phyloP scores from a whole-genome alignment of 2,329 filamentous ascomycete species.

The Graphilbum ipis-grandicollis region DNA sequence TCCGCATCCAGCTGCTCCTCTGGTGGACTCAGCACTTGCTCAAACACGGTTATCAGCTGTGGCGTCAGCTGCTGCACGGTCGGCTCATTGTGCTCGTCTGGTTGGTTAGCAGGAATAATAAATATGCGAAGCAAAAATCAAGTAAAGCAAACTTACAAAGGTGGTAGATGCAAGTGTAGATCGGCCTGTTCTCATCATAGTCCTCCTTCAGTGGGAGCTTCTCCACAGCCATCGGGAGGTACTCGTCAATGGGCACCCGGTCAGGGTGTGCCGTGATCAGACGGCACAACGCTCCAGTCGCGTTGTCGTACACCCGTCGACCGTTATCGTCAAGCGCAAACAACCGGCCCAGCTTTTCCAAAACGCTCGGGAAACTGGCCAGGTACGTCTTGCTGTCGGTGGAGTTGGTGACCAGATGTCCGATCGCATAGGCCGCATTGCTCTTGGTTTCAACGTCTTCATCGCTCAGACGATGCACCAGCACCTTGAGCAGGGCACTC shows the following conservation, averaged over 20 bases:
- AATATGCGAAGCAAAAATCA: background rate
- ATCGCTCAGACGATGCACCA: slow-evolving; percentile 75
- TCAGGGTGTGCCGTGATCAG: slow-evolving; percentile 88
- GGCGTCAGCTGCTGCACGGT: slow-evolving; percentile 54
- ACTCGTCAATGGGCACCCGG: slow-evolving; percentile 60
- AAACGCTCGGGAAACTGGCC: slow-evolving; percentile 58
- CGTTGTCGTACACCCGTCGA: slow-evolving; percentile 70
- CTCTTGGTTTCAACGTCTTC: slow-evolving; percentile 86
- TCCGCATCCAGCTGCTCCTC: slow-evolving; percentile 60
- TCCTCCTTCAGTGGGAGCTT: slow-evolving; percentile 82
- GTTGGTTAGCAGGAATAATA: background rate
- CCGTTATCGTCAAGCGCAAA: slow-evolving; percentile 54
- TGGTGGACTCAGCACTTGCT: slow-evolving; percentile 53
- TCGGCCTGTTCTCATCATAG: slow-evolving; percentile 88
- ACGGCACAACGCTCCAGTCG: slow-evolving; percentile 74
- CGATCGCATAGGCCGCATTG: slow-evolving; percentile 84
- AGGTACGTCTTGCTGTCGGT: slow-evolving; percentile 57
- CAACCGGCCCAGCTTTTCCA: slow-evolving; percentile 72
- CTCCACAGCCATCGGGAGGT: slow-evolving; percentile 63
- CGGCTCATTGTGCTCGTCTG: slow-evolving; percentile 49
- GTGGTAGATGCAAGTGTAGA: slow-evolving; percentile 78
- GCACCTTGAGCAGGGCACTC: slow-evolving; percentile 53
- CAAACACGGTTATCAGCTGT: slow-evolving; percentile 52
- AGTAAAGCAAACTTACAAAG: slow-evolving; percentile 52
- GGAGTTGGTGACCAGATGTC: slow-evolving; percentile 70